Base-by-base conservation (phyloP, 192 early-diverging fungal species). In the Cladochytrium replicatum region DNA sequence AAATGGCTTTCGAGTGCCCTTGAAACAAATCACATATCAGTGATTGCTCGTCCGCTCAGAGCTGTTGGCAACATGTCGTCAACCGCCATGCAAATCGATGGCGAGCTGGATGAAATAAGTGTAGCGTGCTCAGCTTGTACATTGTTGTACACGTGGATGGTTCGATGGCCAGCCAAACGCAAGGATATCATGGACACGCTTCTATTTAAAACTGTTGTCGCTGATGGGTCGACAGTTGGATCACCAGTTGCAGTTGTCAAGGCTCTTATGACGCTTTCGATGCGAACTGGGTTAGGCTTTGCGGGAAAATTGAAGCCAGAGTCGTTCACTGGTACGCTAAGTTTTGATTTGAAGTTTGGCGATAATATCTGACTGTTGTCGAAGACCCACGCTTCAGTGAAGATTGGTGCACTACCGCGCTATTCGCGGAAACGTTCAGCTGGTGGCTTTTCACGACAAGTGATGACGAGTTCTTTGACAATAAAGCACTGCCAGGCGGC, bases 381-480 rank as follows among this genome's bases (percentile, higher is more conserved):
- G 28, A 43, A 47, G 76, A 80, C 32, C 39, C 61, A 3, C 6
- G 13, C 2, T 60, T 65, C 44, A 37, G 60, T 6, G 55, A 55
- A 4, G 61, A 77, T 25, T 88, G 82, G 83, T 55, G 54, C 6
- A 44, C 81, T 11, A 48, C 91, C 17, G 68, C 77, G 11, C 64
- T 93, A 6, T 51, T 91, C 13, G 78, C 80, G 38, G 89, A 93
- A 50, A 52, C 85, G 3, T 77, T 85, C 41, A 77, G 72, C 57
- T 71, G 78, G 24, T 63, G 83, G 57, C 54, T 97, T 7, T 60
- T 83, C 43, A 89, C 84, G 0, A 75, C 88, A 32, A 84, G 85
- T 8, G 93, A 97, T 61, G 83, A 90, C 41, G 91, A 97, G 62
- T 77, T 94, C 52, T 81, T 85, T 51, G 68, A 78, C 23, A 28